These are phyloP conservation scores for Aureobasidium mangrovei DNA, from an alignment of 2,329 filamentous ascomycete species.

Conservation along the genomic window DNA sequence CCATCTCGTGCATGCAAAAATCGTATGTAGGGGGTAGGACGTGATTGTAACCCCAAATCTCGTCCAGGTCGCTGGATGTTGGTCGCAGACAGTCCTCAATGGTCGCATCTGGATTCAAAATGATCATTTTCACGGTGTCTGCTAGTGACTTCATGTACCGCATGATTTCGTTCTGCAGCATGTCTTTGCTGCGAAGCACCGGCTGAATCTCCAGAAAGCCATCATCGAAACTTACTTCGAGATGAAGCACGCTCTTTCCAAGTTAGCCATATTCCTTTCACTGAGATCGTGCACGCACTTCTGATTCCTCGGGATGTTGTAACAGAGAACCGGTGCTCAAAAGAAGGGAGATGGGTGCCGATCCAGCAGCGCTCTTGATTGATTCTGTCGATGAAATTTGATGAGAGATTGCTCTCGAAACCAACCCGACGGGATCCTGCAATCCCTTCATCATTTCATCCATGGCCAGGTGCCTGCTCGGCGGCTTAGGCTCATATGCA, in stretches of 20 bases:
- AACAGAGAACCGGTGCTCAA: slow-evolving; percentile 13
- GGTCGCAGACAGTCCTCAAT: slow-evolving; percentile 22
- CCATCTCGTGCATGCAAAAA: slow-evolving; percentile 18
- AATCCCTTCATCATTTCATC: slow-evolving; percentile 29
- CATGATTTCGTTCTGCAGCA: slow-evolving; percentile 12
- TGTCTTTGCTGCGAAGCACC: slow-evolving; percentile 9
- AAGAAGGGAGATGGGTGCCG: not conserved
- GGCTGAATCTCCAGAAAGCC: slow-evolving; percentile 10
- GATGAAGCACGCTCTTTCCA: not conserved
- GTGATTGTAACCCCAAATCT: slow-evolving; percentile 18
- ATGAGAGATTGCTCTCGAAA: slow-evolving; percentile 23
- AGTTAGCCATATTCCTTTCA: not conserved
- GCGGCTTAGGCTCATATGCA: slow-evolving; percentile 16
- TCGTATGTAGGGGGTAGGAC: slow-evolving; percentile 15
- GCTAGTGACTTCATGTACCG: slow-evolving; percentile 14
- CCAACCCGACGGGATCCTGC: slow-evolving; percentile 25
- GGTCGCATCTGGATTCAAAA: slow-evolving; percentile 4
- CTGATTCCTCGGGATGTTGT: not conserved
- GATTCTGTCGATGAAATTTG: slow-evolving; percentile 17
- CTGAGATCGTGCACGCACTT: not conserved
- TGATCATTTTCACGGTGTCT: slow-evolving; percentile 12
- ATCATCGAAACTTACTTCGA: not conserved
- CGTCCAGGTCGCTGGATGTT: slow-evolving; percentile 14
- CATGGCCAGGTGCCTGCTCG: slow-evolving; percentile 22
- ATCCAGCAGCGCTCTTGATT: not conserved